Conservation (phyloP, 2,329 filamentous ascomycete species). For the Alternaria infectoria region DNA sequence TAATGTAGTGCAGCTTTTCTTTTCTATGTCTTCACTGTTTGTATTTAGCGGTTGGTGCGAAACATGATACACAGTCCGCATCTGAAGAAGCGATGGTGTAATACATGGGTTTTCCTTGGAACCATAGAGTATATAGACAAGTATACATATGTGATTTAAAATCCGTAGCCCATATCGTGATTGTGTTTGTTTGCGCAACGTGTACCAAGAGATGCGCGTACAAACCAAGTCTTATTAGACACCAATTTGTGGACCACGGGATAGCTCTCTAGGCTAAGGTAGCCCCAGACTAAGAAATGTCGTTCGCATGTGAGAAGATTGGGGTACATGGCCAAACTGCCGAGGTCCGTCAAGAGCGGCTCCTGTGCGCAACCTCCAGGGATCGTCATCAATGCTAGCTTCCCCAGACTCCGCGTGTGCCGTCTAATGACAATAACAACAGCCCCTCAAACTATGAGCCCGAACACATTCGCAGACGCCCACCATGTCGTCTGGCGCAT, state of each 20-base stretch:
- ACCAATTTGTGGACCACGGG: neutral
- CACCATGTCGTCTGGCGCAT: conserved; percentile 41
- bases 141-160: neutral
- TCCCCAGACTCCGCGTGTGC: conserved; percentile 16
- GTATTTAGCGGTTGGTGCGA: neutral
- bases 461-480: conserved; percentile 12
- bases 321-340: neutral
- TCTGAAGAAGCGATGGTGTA: neutral
- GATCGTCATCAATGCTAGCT: conserved; percentile 11
- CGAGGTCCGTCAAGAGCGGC: conserved; percentile 10
- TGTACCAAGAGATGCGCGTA: neutral
- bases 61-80: neutral
- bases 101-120: neutral
- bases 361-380: neutral
- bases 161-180: too few species aligned
- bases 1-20: neutral
- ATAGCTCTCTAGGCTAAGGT: neutral
- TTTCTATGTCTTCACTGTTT: neutral
- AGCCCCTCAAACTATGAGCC: conserved; percentile 24
- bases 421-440: neutral
- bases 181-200: neutral
- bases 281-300: neutral
- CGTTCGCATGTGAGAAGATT: conserved; percentile 8
- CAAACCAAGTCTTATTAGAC: neutral
- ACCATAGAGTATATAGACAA: neutral